Evolutionary conservation across 495 filamentous ascomycete species (phyloP), one percentile per base, ranked within the genome.

Genomic region (Penicillium alfredii): DNA sequence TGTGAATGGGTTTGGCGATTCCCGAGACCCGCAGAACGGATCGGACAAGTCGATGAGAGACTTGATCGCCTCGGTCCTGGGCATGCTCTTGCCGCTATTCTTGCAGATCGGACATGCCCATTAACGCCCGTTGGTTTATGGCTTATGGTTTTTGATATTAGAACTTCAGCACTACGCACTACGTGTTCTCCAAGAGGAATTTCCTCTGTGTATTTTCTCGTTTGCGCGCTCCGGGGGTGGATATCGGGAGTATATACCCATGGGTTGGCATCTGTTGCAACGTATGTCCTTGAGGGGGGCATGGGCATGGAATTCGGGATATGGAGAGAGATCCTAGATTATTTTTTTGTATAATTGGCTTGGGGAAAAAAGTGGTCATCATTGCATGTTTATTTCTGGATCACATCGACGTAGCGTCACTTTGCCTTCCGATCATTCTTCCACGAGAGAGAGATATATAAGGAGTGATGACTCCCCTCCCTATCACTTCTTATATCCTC

Each of bases 71-170:
- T 85, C 85, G 11, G 79, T 95, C 4, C 71, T 79, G 42, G 92
- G 92, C 33, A 96, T 98, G 88, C 60, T 94, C 31, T 54, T 98
- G 44, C 92, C 92, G 15, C 66, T 96, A 33, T 71, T 94, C 37
- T 82, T 92, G 27, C 88, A 94, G 61, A 77, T 94, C 40, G 90
- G 92, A 6, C 89, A 96, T 68, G 84, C 84, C 41, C 84, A 89
- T 62, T 86, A 44, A 77, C 33, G 9, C 29, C 20, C 19, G 20
- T 19, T 16, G 21, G 7, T 23, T 41, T 27, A n/a, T 22, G 18
- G 33, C 33, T 15, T 23, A 44, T 40, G 34, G 12, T 20, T 14
- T 35, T 35, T 11, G 22, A 28, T 28, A 18, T 13, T 10, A 13
- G 12, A 20, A 10, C 13, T 35, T 19, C 4, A 16, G 18, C 5